Evolutionary conservation across 169 alveolate genomes (phyloP).

Genomic region (Miamiensis avidus): DNA sequence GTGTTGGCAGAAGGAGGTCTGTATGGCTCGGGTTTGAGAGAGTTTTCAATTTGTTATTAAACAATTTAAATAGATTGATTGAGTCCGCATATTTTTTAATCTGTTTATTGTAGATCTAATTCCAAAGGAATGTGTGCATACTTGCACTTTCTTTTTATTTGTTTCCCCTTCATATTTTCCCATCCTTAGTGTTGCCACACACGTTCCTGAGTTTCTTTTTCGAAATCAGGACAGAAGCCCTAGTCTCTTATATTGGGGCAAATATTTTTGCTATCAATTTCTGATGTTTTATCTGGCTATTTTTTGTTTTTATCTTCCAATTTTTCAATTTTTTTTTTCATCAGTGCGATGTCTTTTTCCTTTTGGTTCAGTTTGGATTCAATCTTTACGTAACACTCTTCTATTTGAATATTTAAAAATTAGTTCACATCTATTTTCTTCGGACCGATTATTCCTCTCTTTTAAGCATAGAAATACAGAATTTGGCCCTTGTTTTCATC

Average conservation of each 20-base stretch:
- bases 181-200: neutral
- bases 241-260: neutral
- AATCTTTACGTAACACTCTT: constrained; percentile 18
- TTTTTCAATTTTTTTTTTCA: constrained; percentile 41
- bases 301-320: constrained; percentile 33
- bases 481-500: constrained; percentile 18
- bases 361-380: constrained; percentile 19
- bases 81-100: neutral
- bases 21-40: neutral
- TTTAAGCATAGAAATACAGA: constrained; percentile 20
- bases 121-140: neutral
- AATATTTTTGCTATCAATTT: neutral
- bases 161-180: neutral
- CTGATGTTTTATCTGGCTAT: no score
- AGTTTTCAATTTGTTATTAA: neutral
- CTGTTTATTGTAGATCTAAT: neutral
- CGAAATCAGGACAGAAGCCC: neutral
- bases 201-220: neutral
- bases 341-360: constrained; percentile 26
- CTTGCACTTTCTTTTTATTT: neutral
- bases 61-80: neutral
- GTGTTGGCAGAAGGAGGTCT: neutral
- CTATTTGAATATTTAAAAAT: constrained; percentile 29
- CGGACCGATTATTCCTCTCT: constrained; percentile 10
- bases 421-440: constrained; percentile 26